Evolutionary conservation across 345 rosid genomes (phyloP).

Genomic region (Reutealis trisperma): DNA sequence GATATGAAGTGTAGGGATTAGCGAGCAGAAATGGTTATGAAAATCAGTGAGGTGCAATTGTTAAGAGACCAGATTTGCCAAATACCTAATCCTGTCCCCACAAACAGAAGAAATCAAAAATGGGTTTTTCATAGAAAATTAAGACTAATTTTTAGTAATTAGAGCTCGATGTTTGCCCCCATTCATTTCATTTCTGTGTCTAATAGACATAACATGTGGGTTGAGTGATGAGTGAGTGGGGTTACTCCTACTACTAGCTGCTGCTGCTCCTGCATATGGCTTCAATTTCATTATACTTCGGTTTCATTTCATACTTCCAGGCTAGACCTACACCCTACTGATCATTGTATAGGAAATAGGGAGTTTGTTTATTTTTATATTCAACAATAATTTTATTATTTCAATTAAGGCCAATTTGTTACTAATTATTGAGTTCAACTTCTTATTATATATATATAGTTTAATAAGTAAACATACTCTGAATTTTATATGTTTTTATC

Average conservation of each 20-base stretch:
- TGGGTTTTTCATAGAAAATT: neutral
- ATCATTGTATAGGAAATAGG: no score
- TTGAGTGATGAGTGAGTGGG: neutral
- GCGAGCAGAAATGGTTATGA: no score
- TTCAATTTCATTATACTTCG: no score
- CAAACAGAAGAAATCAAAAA: neutral
- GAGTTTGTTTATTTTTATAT: no score
- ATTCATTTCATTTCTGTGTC: constrained; percentile 18
- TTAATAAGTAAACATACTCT: no score
- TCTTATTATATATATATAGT: no score
- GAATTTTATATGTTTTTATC: no score
- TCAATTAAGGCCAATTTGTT: no score
- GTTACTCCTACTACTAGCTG: neutral
- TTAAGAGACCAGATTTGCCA: constrained; percentile 19
- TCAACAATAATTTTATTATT: no score
- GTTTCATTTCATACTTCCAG: neutral
- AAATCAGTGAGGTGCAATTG: neutral
- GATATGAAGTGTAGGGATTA: no score
- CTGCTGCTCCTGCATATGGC: no score
- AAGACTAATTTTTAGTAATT: neutral
- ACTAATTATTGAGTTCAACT: no score
- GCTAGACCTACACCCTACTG: neutral
- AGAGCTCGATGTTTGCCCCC: neutral
- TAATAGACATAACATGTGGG: constrained; percentile 1
- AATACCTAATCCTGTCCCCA: constrained; percentile 10